Base-by-base conservation (phyloP, 306 rosid species). In the Delonix regia region DNA sequence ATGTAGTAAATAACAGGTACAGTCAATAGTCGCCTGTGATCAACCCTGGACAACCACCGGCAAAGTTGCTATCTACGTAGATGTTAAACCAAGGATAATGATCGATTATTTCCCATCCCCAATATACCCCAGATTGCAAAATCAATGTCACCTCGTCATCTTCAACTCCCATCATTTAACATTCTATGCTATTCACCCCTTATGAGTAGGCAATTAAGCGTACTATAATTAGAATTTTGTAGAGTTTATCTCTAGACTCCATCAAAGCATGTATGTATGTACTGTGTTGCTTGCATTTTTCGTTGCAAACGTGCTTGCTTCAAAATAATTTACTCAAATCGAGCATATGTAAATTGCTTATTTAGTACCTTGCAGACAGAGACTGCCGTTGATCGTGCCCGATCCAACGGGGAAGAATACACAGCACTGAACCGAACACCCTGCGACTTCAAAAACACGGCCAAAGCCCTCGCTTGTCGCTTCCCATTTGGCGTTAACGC, bases 381-480 rank as follows among this genome's bases (percentile, higher is more conserved):
- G 36, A 81, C 63, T 0, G 98, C 99, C 84, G 92, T 95, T 15
- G 89, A 86, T 70, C 90, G 87, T 0, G 98, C 96, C 41, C 99
- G 98, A 90, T 84, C 94, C 85, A 93, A 71, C n/a, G 96, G 92
- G 4, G 99, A 95, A 1, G 93, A 86, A 78, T 86, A 93, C 51
- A 93, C 93, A 38, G 96, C 90, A 64, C 79, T 90, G 80, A 95
- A 95, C 56, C 89, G 83, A 59, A 95, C 86, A 53, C 98, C 93
- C 74, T 91, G 98, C 8, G 99, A 93, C 64, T 93, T 93, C 85
- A 95, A 77, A 84, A 95, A 93, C 67, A 93, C 99, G 0, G 99
- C 97, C 84, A 95, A 64, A 16, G 99, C 99, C 89, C 99, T 88
- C 0, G 96, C 98, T 44, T 95, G 99, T 9, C 98, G 86, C 80